These are phyloP conservation scores for Conticribra guillardii DNA, from an alignment of 108 stramenopile species.

Conservation along the genomic window DNA sequence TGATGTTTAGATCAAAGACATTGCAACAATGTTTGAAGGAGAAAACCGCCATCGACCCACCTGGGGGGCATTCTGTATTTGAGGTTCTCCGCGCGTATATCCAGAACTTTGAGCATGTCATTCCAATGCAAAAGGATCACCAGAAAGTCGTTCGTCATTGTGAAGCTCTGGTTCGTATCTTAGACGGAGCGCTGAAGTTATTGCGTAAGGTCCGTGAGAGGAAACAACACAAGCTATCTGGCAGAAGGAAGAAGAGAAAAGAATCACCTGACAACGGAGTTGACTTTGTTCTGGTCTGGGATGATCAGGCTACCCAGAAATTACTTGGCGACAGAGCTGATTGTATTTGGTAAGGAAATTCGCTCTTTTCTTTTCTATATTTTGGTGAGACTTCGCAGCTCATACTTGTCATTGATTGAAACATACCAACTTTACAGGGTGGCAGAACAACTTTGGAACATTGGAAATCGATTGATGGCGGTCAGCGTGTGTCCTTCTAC, in stretches of 20 bases:
- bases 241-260: slow-evolving; percentile 39
- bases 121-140: slow-evolving; percentile 12
- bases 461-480: slow-evolving; percentile 35
- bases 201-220: slow-evolving; percentile 24
- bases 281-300: slow-evolving; percentile 37
- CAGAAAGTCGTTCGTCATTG: slow-evolving; percentile 3
- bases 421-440: slow-evolving; percentile 7
- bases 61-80: slow-evolving; percentile 22
- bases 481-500: slow-evolving; percentile 1
- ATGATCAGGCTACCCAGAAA: slow-evolving; percentile 22
- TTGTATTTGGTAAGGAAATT: slow-evolving; percentile 27
- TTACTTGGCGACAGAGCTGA: slow-evolving; percentile 31
- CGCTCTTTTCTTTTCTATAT: not conserved
- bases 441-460: slow-evolving; percentile 48
- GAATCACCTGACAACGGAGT: too few species aligned
- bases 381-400: not conserved
- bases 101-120: slow-evolving; percentile 34
- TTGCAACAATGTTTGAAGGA: slow-evolving; percentile 14
- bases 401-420: not conserved
- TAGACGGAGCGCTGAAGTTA: slow-evolving; percentile 24
- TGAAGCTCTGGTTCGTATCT: slow-evolving; percentile 31
- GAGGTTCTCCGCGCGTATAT: slow-evolving; percentile 44
- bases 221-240: slow-evolving; percentile 17
- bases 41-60: not conserved
- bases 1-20: slow-evolving; percentile 31